Percentiles rank a stretch among this genome's conserved stretches.
Evolutionary conservation across 2,329 filamentous ascomycete species (phyloP).

Genomic region (Amauroascus niger): DNA sequence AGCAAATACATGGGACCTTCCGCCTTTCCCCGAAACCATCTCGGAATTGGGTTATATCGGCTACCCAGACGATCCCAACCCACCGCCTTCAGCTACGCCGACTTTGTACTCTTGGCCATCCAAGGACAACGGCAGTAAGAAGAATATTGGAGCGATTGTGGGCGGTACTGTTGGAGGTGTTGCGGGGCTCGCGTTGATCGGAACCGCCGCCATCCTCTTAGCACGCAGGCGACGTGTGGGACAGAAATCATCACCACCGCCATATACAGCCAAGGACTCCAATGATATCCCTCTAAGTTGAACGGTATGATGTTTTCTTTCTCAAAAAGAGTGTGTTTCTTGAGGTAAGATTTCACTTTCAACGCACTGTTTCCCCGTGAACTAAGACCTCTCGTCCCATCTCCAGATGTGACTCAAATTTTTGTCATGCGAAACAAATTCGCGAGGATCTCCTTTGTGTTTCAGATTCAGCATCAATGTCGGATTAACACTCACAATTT

Average conservation of each 20-base stretch:
- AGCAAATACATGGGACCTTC: conserved; percentile 5
- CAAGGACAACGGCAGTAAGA: conserved; percentile 17
- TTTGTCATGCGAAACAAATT: too few species aligned
- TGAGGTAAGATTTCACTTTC: too few species aligned
- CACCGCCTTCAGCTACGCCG: conserved; percentile 20
- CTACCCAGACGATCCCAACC: conserved; percentile 23
- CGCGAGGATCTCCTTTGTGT: too few species aligned
- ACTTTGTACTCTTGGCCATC: neutral
- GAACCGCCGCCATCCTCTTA: neutral
- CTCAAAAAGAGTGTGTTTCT: too few species aligned
- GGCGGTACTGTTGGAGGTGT: conserved; percentile 6
- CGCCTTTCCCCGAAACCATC: neutral
- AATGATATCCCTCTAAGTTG: neutral
- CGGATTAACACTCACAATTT: too few species aligned
- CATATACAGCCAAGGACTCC: neutral
- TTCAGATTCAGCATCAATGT: too few species aligned
- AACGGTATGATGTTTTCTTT: too few species aligned
- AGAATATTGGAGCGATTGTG: conserved; percentile 12
- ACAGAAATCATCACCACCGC: neutral
- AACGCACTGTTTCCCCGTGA: too few species aligned
- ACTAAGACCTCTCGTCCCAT: too few species aligned
- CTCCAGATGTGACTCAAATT: too few species aligned
- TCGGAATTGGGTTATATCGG: neutral
- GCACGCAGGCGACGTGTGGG: neutral
- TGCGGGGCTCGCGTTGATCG: conserved; percentile 5